Evolutionary conservation across 2,329 filamentous ascomycete genomes (phyloP), one percentile per base, ranked within the genome.

Genomic region (Furcasterigmium furcatum): DNA sequence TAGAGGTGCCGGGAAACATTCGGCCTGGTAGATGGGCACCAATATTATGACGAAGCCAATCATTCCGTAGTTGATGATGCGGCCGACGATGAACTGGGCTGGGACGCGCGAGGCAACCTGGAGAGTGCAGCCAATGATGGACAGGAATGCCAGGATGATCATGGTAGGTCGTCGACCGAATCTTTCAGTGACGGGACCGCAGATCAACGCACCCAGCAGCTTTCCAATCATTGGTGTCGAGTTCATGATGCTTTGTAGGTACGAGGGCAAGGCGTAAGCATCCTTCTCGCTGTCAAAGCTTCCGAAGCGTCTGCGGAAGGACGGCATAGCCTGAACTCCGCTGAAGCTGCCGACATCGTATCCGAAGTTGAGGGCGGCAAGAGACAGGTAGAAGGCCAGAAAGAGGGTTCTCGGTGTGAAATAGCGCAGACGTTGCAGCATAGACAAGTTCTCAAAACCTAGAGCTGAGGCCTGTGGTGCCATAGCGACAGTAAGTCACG

Each of bases 31-130:
- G 29, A 62, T 59, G n/a, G 61, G 61, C 2, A 63, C 54, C 9
- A 63, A 57, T 5, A 60, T 57, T 24, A 64, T 59, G 14, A 50
- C 50, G 48, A 64, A 58, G 29, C 62, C 62, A 1, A 60, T 63
- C 57, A 62, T 63, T 27, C 44, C 54, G 42, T 55, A 63, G 41
- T 44, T 55, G 30, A 64, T 52, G 46, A 63, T 39, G 30, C 61
- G n/a, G 53, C 61, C 60, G 10, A 58, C 43, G 3, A 55, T 62
- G 46, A 64, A 64, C 35, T 61, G 58, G 4, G 55, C 57, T 8
- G 56, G 51, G 2, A 58, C 54, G 5, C 45, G 50, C 10, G 61
- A 60, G 1, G 55, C 45, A 3, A 53, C 59, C 32, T 64, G 61
- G 1, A 63, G 52, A 4, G 52, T 44, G 19, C 60, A 61, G 9